phyloP scores from a whole-genome alignment of 108 stramenopile genomes.

The Stephanodiscus minutulus region DNA sequence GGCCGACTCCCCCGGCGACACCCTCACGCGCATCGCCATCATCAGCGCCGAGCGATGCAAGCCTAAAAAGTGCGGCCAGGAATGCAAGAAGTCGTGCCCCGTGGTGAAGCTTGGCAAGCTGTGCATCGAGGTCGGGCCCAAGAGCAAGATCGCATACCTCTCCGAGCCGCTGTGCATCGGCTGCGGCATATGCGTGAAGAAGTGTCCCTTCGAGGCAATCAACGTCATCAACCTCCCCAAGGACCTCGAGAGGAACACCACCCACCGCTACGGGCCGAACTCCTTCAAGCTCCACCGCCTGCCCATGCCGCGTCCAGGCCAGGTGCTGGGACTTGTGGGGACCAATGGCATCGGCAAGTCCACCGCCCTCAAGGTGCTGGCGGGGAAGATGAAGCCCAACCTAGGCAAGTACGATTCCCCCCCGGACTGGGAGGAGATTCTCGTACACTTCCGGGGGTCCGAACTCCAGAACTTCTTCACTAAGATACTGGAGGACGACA shows the following conservation, averaged over 20 bases:
- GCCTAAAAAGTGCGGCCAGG: slow-evolving; percentile 96
- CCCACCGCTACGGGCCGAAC: slow-evolving; percentile 99
- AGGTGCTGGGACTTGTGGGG: slow-evolving; percentile 97
- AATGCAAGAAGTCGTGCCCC: slow-evolving; percentile 96
- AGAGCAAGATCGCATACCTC: slow-evolving; percentile 90
- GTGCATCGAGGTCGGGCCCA: slow-evolving; percentile 94
- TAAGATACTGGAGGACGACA: slow-evolving; percentile 94
- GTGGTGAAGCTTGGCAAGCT: slow-evolving; percentile 96
- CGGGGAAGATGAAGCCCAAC: slow-evolving; percentile 98
- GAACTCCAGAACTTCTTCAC: slow-evolving; percentile 99
- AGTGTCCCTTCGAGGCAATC: slow-evolving; percentile 98
- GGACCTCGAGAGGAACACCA: slow-evolving; percentile 93
- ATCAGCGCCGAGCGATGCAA: slow-evolving; percentile 93
- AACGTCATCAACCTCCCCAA: slow-evolving; percentile 98
- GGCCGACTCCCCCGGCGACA: slow-evolving; percentile 43
- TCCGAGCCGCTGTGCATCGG: slow-evolving; percentile 93
- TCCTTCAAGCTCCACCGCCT: slow-evolving; percentile 98
- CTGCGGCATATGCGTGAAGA: slow-evolving; percentile 98
- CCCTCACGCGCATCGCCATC: slow-evolving; percentile 94
- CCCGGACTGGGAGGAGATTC: slow-evolving; percentile 98
- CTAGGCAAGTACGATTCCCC: slow-evolving; percentile 91
- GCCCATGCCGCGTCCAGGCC: slow-evolving; percentile 97
- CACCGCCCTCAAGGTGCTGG: slow-evolving; percentile 95
- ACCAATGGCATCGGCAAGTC: slow-evolving; percentile 99
- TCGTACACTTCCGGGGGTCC: slow-evolving; percentile 95